Conservation (phyloP, 108 stramenopile genomes). For the Aurantiochytrium sp. region DNA sequence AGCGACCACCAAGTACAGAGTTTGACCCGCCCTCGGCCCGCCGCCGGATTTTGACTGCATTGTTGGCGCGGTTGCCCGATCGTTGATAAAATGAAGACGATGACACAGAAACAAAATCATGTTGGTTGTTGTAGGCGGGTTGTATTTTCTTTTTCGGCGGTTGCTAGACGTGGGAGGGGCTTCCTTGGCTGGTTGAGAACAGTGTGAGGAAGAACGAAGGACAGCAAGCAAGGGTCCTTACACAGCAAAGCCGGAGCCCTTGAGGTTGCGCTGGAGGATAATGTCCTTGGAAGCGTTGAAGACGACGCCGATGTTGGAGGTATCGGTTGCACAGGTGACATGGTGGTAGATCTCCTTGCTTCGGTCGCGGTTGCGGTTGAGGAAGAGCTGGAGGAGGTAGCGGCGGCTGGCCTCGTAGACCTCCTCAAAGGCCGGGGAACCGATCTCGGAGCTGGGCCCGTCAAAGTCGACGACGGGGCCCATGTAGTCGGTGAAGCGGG, state of each 20-base stretch:
- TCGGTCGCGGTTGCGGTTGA: conserved; percentile 48
- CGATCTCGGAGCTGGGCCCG: background rate
- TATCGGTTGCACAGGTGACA: conserved; percentile 69
- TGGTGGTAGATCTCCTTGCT: conserved; percentile 59
- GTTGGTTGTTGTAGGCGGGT: background rate
- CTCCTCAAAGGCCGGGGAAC: conserved; percentile 10
- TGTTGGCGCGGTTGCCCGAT: too few relatives aligned
- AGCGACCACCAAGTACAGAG: too few relatives aligned
- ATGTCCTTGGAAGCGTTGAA: conserved; percentile 75
- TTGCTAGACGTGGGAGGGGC: background rate
- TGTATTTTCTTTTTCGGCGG: background rate
- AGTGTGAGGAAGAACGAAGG: background rate
- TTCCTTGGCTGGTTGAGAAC: background rate
- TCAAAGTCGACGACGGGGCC: conserved; percentile 10
- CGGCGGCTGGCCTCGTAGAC: conserved; percentile 63
- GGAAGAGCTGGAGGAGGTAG: conserved; percentile 69
- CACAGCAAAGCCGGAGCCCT: conserved; percentile 49
- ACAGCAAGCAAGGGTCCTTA: background rate
- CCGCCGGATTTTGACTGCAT: too few relatives aligned
- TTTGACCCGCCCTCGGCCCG: too few relatives aligned
- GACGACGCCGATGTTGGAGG: conserved; percentile 64
- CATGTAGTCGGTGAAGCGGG: conserved; percentile 13
- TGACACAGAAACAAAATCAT: background rate
- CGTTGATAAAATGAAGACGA: too few relatives aligned
- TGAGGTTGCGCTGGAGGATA: conserved; percentile 63